phyloP scores from a whole-genome alignment of 1,139 yeast species.

The Taiozyma sp. region DNA sequence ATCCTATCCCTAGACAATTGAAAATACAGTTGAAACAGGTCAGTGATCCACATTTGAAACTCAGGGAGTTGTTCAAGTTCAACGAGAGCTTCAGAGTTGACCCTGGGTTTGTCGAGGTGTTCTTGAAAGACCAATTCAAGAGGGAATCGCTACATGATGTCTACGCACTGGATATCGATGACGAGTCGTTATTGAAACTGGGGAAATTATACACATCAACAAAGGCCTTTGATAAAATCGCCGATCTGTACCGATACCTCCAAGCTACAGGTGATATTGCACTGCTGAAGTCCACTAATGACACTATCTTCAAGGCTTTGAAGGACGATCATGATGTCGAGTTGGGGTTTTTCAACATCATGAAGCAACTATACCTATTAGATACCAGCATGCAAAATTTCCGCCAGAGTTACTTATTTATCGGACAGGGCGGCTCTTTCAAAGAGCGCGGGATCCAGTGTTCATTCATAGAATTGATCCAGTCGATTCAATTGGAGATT shows the following conservation, averaged over 20 bases:
- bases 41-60: conserved; percentile 16
- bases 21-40: conserved; percentile 1
- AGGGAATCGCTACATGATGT: background rate
- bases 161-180: conserved; percentile 1
- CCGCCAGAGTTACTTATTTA: conserved; percentile 5
- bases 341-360: conserved; percentile 11
- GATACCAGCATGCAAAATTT: conserved; percentile 10
- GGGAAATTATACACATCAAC: conserved; percentile 7
- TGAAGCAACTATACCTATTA: conserved; percentile 9
- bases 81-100: conserved; percentile 8
- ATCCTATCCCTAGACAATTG: conserved; percentile 1
- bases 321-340: conserved; percentile 13
- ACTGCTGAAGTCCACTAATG: conserved; percentile 6
- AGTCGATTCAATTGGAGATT: conserved; percentile 10
- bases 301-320: conserved; percentile 7
- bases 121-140: conserved; percentile 4
- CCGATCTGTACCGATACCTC: conserved; percentile 6
- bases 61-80: conserved; percentile 9
- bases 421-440: conserved; percentile 5
- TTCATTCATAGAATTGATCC: conserved; percentile 11
- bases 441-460: background rate
- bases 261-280: conserved; percentile 2
- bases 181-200: conserved; percentile 9
- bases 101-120: conserved; percentile 6
- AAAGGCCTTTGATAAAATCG: conserved; percentile 9